Percentiles rank a stretch among this genome's conserved stretches.
These are phyloP conservation scores for Ophiognomonia clavigignenti-juglandacearum DNA, from an alignment of 2,329 filamentous ascomycete genomes.

Conservation along the genomic window DNA sequence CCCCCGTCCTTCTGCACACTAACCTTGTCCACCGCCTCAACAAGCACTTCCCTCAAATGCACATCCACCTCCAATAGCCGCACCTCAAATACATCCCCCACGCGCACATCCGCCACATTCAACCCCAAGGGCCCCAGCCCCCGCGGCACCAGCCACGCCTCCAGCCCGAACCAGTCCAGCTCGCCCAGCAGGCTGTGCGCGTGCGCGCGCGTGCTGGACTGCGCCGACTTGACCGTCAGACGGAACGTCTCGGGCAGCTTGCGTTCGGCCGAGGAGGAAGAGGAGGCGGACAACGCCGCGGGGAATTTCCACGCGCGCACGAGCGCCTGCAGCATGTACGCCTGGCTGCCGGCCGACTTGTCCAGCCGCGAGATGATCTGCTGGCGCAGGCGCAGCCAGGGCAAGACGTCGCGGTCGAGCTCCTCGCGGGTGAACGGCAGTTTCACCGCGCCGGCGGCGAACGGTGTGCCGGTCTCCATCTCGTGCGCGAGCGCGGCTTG, in stretches of 20 bases:
- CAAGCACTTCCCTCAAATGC: constrained; percentile 37
- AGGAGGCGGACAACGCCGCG: no score
- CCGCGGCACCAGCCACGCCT: constrained; percentile 35
- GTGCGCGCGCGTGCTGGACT: constrained; percentile 26
- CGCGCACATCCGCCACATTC: constrained; percentile 33
- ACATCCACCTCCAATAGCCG: constrained; percentile 51
- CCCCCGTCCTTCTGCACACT: neutral
- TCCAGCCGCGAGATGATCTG: constrained; percentile 41
- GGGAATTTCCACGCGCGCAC: constrained; percentile 54
- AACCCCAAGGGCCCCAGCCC: constrained; percentile 33
- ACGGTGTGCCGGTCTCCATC: constrained; percentile 27
- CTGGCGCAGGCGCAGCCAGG: constrained; percentile 48
- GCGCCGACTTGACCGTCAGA: constrained; percentile 39
- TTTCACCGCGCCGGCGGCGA: constrained; percentile 21
- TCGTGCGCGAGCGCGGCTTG: constrained; percentile 51
- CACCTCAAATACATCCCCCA: constrained; percentile 52
- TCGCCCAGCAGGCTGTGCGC: constrained; percentile 24
- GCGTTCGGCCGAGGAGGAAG: no score
- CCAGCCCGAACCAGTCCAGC: constrained; percentile 47
- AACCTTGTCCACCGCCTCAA: constrained; percentile 37
- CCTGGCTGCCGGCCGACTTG: constrained; percentile 35
- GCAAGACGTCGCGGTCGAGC: constrained; percentile 40
- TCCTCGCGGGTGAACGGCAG: constrained; percentile 40
- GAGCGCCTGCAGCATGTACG: constrained; percentile 57
- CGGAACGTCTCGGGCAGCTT: constrained; percentile 41